A percentile compares a stretch with the other conserved stretches of the same genome.
Evolutionary conservation across 2,329 filamentous ascomycete species (phyloP).

Genomic region (Phialocephala subalpina): DNA sequence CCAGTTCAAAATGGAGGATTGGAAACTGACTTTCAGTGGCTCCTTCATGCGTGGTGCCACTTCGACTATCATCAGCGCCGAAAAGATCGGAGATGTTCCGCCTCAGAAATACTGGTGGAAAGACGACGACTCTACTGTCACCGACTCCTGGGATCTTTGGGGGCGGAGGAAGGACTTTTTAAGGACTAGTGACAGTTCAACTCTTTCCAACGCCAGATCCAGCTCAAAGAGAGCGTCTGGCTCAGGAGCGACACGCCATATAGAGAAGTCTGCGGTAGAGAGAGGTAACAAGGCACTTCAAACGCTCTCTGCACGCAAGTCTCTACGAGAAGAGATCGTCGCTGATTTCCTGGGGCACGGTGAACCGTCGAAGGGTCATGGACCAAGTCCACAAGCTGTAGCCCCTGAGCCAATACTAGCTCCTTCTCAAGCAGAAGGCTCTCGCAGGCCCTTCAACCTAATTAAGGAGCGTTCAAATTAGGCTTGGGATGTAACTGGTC

Average conservation of each 20-base stretch:
- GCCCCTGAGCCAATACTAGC: too few species aligned
- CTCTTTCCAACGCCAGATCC: too few species aligned
- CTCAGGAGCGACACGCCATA: too few species aligned
- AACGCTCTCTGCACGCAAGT: not conserved
- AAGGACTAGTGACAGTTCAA: too few species aligned
- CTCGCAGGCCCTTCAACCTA: not conserved
- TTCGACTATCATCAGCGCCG: not conserved
- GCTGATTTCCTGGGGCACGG: too few species aligned
- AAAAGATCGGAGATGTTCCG: not conserved
- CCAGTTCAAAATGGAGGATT: not conserved
- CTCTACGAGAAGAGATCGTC: not conserved
- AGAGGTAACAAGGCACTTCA: not conserved
- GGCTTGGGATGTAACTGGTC: constrained; percentile 9
- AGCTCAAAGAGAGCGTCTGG: too few species aligned
- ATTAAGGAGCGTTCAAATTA: not conserved
- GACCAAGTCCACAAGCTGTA: too few species aligned
- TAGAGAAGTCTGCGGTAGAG: not conserved
- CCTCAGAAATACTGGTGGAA: too few species aligned
- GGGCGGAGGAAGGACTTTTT: not conserved
- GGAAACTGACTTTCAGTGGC: not conserved
- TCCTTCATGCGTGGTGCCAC: not conserved
- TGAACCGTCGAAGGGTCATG: too few species aligned
- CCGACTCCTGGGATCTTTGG: not conserved
- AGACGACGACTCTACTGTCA: not conserved
- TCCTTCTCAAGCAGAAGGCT: too few species aligned